Percentiles rank a stretch among this genome's conserved stretches.
phyloP scores from a whole-genome alignment of 2,329 filamentous ascomycete genomes.

The Exophiala sp. region DNA sequence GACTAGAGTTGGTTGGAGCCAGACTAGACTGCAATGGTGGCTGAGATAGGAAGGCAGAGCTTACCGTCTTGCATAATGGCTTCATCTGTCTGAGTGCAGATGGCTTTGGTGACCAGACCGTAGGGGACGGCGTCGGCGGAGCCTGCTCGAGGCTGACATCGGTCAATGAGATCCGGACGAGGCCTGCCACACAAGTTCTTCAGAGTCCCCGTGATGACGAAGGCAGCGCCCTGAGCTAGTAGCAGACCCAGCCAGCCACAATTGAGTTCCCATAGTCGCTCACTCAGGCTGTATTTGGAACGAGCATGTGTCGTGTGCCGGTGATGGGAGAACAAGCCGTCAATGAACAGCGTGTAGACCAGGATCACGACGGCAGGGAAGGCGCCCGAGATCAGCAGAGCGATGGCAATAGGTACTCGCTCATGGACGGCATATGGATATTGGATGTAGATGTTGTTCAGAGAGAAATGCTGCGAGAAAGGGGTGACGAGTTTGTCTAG shows the following conservation, averaged over 20 bases:
- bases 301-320: constrained; percentile 35
- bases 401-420: constrained; percentile 47
- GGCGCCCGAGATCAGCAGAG: constrained; percentile 46
- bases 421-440: constrained; percentile 54
- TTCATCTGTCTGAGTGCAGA: constrained; percentile 48
- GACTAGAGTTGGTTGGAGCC: no score
- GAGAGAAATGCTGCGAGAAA: constrained; percentile 53
- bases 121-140: constrained; percentile 36
- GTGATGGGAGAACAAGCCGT: constrained; percentile 52
- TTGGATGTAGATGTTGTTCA: constrained; percentile 52
- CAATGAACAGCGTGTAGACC: constrained; percentile 52
- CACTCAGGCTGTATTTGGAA: constrained; percentile 47
- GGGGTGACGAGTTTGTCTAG: constrained; percentile 50
- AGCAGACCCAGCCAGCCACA: constrained; percentile 54
- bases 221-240: constrained; percentile 49
- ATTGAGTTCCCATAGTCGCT: constrained; percentile 57
- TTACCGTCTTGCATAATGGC: constrained; percentile 51
- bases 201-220: constrained; percentile 52
- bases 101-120: constrained; percentile 43
- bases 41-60: no score
- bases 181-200: constrained; percentile 57
- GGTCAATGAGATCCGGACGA: constrained; percentile 53
- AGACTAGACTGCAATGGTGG: no score
- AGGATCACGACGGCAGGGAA: constrained; percentile 48
- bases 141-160: constrained; percentile 42